Evolutionary conservation across 2,329 filamentous ascomycete genomes (phyloP).

Genomic region (Arthrobotrys sphaeroides): DNA sequence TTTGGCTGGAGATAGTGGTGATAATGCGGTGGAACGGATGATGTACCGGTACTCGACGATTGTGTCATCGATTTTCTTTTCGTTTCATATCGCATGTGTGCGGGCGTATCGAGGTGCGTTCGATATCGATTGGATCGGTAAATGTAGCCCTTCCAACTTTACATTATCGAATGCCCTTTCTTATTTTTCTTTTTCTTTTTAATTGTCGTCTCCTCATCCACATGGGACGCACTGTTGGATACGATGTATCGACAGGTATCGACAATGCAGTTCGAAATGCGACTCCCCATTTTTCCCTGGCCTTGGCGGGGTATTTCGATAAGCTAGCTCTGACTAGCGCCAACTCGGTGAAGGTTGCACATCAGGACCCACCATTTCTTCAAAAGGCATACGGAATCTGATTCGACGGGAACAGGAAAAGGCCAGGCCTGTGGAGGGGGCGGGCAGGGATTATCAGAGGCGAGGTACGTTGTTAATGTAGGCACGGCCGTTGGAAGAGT

Average conservation of each 20-base stretch:
- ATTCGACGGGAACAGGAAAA: slow-evolving; percentile 2
- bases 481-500: slow-evolving; percentile 36
- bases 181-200: no score
- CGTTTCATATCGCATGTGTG: no score
- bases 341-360: no score
- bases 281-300: neutral
- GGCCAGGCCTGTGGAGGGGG: neutral
- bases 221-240: no score
- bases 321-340: slow-evolving; percentile 10
- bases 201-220: no score
- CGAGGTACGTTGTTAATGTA: slow-evolving; percentile 39
- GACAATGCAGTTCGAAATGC: neutral
- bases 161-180: no score
- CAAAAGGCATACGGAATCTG: neutral
- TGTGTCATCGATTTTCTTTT: neutral
- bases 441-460: slow-evolving; percentile 37
- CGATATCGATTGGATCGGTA: slow-evolving; percentile 50
- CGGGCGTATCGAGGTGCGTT: neutral
- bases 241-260: neutral
- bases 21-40: slow-evolving; percentile 3
- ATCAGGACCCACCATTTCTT: neutral
- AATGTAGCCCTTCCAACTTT: slow-evolving; percentile 34
- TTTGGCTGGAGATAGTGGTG: neutral
- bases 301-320: slow-evolving; percentile 42
- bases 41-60: neutral